A percentile compares a stretch with the other conserved stretches of the same genome.
Conservation (phyloP, 345 rosid genomes). For the Limnanthes douglasii region DNA sequence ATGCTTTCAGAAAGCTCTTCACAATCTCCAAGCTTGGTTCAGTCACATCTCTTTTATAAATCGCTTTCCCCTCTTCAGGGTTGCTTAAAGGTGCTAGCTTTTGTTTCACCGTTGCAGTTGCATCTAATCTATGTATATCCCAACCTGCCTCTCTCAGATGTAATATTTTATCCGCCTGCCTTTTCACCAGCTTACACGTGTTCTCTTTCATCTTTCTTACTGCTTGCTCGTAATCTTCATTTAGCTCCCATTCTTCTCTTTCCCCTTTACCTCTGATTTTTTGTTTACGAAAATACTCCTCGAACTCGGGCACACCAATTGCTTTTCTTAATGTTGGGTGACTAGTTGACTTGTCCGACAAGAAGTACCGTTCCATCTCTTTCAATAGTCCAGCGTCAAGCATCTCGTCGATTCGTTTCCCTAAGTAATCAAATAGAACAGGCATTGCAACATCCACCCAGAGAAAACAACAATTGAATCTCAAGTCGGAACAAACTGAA, state of each 20-base stretch:
- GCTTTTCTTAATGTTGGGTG: conserved; percentile 56
- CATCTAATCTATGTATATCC: conserved; percentile 60
- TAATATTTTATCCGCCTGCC: conserved; percentile 55
- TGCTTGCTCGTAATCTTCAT: conserved; percentile 42
- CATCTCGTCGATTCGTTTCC: conserved; percentile 79
- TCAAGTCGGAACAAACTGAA: conserved; percentile 23
- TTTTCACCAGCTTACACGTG: conserved; percentile 65
- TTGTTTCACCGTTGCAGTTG: conserved; percentile 68
- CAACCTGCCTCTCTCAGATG: conserved; percentile 45
- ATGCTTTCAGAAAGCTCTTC: no score
- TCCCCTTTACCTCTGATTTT: conserved; percentile 1
- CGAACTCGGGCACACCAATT: conserved; percentile 89
- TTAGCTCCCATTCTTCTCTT: conserved; percentile 13
- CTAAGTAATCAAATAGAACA: conserved; percentile 47
- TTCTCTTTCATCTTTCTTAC: conserved; percentile 59
- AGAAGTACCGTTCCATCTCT: conserved; percentile 39
- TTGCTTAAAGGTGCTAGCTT: no score
- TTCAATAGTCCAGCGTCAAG: conserved; percentile 74
- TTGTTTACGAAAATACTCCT: conserved; percentile 27
- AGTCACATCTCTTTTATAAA: no score
- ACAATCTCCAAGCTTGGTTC: no score
- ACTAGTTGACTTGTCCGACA: conserved; percentile 10
- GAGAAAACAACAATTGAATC: conserved; percentile 69
- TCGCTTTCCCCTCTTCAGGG: no score
- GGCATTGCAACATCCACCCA: conserved; percentile 70